Percentiles rank a stretch among this genome's conserved stretches.
These are phyloP conservation scores for Citrus hindsii DNA, from an alignment of 345 rosid species.

Conservation along the genomic window DNA sequence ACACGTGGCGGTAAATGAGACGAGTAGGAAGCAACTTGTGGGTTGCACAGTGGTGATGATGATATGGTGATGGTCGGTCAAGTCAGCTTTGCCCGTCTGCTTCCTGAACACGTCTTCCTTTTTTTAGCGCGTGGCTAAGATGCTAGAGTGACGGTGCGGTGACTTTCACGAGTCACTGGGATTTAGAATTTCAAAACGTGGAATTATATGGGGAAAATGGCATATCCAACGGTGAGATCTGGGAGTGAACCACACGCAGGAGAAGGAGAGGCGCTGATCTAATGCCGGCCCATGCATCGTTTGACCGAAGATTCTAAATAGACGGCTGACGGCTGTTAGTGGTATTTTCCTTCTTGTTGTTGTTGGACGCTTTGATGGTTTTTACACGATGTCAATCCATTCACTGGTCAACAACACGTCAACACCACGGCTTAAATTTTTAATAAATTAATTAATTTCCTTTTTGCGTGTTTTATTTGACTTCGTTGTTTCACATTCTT, in stretches of 20 bases:
- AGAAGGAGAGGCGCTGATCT: background rate
- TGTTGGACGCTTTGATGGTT: background rate
- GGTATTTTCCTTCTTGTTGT: too few relatives aligned
- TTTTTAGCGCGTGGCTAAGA: background rate
- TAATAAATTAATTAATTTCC: background rate
- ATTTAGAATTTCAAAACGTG: background rate
- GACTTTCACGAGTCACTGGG: background rate
- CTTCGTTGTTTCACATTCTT: background rate
- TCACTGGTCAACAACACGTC: background rate
- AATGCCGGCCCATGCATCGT: background rate
- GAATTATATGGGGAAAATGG: rapidly evolving
- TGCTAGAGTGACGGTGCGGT: background rate
- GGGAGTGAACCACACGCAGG: background rate
- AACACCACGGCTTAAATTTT: background rate
- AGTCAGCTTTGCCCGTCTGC: constrained; percentile 32
- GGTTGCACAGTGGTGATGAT: constrained; percentile 32
- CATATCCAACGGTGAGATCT: background rate
- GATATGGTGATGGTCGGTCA: constrained; percentile 36
- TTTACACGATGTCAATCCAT: background rate
- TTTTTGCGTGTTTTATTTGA: background rate
- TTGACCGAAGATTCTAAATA: constrained; percentile 20
- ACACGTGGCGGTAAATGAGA: constrained; percentile 35
- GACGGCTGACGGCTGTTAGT: constrained; percentile 18
- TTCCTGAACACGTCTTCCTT: background rate
- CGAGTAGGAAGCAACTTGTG: constrained; percentile 15